Base-by-base conservation (phyloP, 345 rosid genomes). In the Cardamine resedifolia region DNA sequence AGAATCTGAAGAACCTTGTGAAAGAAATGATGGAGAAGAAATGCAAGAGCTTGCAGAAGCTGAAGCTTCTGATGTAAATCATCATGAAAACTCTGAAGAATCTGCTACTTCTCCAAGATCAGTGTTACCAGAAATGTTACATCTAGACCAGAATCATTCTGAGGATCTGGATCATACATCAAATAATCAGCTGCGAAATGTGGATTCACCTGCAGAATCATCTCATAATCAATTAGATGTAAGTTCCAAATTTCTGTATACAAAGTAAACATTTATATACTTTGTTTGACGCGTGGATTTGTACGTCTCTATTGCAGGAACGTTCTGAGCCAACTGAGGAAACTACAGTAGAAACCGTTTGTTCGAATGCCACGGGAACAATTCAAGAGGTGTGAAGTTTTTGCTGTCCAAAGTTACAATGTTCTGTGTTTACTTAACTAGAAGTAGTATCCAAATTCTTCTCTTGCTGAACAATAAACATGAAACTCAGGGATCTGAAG, bases 71-170 rank as follows among this genome's bases (percentile, higher is more conserved):
- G 81, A 39, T 65, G 58, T 44, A 6, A 65, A 52, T 55, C 50
- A 58, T 24, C 81, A 55, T 56, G 30, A 48, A 11, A 26, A 28
- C 75, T 75, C 84, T 50, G 76, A 68, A 69, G 79, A 45, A 33
- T 60, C 84, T 64, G 63, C 57, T 33, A 53, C 85, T 26, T 85
- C 85, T 65, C 88, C 87, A 21, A 79, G 70, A 73, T 84, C 88
- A 23, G 84, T 84, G 57, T 70, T 85, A 63, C 75, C 68, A 45
- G 81, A 68, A 31, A 66, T 66, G 59, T 51, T 51, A 30, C 69
- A 60, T 50, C 15, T 21, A 48, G 66, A 68, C 52, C 74, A 72
- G 41, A 58, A 51, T 19, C 74, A 69, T 68, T 68, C 77, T 45
- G 81, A 59, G 58, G 63, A 61, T 48, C 66, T 62, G 53, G 71